Conservation (phyloP, 768 basidiomycete species). For the Podaxis carcinomalis region DNA sequence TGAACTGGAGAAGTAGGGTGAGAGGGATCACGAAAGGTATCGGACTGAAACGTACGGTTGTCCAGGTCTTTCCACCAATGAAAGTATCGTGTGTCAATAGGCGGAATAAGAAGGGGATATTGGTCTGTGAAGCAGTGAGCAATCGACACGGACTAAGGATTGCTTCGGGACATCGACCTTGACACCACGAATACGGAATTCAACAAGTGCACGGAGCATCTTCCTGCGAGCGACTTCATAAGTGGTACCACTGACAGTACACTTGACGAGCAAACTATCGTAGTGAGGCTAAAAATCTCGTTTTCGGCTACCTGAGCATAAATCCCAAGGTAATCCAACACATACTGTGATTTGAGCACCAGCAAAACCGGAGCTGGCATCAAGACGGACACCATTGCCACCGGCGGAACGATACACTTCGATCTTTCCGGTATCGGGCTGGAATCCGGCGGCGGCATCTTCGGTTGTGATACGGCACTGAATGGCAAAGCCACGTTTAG, state of each 20-base stretch:
- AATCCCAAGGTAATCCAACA: not conserved
- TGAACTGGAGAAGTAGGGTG: constrained; percentile 58
- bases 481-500: constrained; percentile 94
- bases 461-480: constrained; percentile 99
- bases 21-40: not conserved
- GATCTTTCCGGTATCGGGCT: constrained; percentile 98
- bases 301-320: not conserved
- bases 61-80: constrained; percentile 97
- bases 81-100: constrained; percentile 95
- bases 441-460: constrained; percentile 88
- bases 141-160: not conserved
- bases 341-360: constrained; percentile 96
- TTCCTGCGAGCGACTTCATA: constrained; percentile 98
- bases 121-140: constrained; percentile 59
- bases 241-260: constrained; percentile 91
- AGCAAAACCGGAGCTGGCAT: constrained; percentile 96
- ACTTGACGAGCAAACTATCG: constrained; percentile 96
- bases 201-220: constrained; percentile 99
- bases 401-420: constrained; percentile 99
- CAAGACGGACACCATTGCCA: constrained; percentile 96
- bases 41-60: constrained; percentile 43
- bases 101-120: constrained; percentile 99
- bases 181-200: constrained; percentile 99
- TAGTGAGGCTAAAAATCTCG: constrained; percentile 78
- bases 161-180: constrained; percentile 50